Base-by-base conservation (phyloP, 495 filamentous ascomycete species). In the Aspergillus bridgeri region DNA sequence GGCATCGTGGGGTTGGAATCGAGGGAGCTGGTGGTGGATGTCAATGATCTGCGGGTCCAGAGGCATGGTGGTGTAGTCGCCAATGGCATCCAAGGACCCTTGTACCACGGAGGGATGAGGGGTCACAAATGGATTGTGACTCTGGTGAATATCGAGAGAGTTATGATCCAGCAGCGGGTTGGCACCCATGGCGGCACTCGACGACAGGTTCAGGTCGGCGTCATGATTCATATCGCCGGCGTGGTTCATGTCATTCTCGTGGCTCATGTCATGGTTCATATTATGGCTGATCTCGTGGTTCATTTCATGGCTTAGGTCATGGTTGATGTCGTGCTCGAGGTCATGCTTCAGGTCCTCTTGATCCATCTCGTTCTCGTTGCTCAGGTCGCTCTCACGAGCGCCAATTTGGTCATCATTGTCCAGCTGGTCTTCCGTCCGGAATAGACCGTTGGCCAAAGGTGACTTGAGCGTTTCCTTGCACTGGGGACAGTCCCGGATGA, bases 401-500 rank as follows among this genome's bases (percentile, higher is more conserved):
- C 61, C 64, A 15, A 60, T 52, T 13, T 51, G 53, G 13, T 65
- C 65, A 17, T 60, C 67, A 20, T 67, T 59, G 17, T 61, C 63
- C 13, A 66, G 62, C 2, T 50, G 50, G 25, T 72, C 71, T 5
- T 72, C 72, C 17, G 67, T 58, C 25, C 59, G 21, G 50, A 56
- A 69, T n/a, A 56, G 52, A 6, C 63, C 67, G 33, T 70, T 72
- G 8, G 68, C 60, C 13, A 69, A 54, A 1, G 83, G 78, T 5
- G 71, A 66, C 66, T 91, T 92, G 58, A 84, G 80, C 38, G 83
- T 75, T 58, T 94, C 90, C 75, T 93, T 96, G 79, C 93, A 98
- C 65, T 96, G 85, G 2, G 85, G 72, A 71, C 94, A 98, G 58
- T 94, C 91, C 58, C 88, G 87, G 75, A 98, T 96, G 66, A 96